Percentiles rank a stretch among this genome's conserved stretches.
phyloP scores from a whole-genome alignment of 495 filamentous ascomycete genomes.

The Halenospora varia region DNA sequence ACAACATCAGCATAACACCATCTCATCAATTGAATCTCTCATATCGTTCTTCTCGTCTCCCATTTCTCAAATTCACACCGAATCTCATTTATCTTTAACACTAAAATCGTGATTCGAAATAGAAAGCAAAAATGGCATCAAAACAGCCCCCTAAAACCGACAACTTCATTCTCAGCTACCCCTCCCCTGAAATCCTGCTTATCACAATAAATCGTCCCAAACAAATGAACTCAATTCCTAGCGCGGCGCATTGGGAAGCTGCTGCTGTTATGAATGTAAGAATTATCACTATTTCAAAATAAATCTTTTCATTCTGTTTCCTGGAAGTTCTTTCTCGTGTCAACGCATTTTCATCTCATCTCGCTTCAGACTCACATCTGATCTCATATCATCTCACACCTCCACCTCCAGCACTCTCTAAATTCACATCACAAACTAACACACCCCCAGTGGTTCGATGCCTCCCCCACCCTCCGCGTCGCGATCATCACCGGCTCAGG shows the following conservation, averaged over 20 bases:
- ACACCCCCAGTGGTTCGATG: slow-evolving; percentile 54
- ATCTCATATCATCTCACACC: neutral
- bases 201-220: slow-evolving; percentile 58
- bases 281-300: too few relatives aligned
- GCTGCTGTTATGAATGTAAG: neutral
- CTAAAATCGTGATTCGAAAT: too few relatives aligned
- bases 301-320: neutral
- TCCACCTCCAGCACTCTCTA: neutral
- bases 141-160: neutral
- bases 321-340: neutral
- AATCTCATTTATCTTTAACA: too few relatives aligned
- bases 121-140: neutral
- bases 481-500: slow-evolving; percentile 54
- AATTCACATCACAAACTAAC: slow-evolving; percentile 35
- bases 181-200: slow-evolving; percentile 51
- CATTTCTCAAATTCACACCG: too few relatives aligned
- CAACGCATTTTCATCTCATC: neutral
- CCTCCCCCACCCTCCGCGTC: slow-evolving; percentile 49
- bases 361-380: neutral
- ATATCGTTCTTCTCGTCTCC: too few relatives aligned
- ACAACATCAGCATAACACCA: too few relatives aligned
- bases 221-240: slow-evolving; percentile 54
- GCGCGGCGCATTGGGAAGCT: slow-evolving; percentile 38
- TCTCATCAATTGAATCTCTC: too few relatives aligned
- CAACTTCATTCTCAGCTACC: slow-evolving; percentile 46